phyloP scores from a whole-genome alignment of 2,329 filamentous ascomycete genomes.

The Phaeoacremonium minimum region DNA sequence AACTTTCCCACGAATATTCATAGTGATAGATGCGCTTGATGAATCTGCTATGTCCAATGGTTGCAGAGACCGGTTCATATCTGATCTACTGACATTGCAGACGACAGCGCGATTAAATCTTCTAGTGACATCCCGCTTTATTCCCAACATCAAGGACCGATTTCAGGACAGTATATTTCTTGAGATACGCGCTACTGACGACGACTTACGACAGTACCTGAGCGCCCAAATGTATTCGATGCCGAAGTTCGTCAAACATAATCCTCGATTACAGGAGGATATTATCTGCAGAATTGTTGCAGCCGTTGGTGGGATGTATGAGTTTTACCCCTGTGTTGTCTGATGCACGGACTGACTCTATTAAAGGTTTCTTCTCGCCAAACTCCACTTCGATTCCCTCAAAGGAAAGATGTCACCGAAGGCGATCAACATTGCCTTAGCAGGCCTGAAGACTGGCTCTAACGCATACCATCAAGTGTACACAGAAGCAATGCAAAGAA shows the following conservation, averaged over 20 bases:
- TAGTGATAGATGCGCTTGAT: constrained; percentile 22
- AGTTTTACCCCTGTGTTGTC: no score
- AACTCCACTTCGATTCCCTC: constrained; percentile 1
- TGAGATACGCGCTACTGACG: constrained; percentile 8
- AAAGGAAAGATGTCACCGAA: constrained; percentile 3
- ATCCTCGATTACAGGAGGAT: constrained; percentile 3
- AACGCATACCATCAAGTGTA: constrained; percentile 25
- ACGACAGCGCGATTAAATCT: constrained; percentile 3
- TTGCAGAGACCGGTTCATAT: constrained; percentile 7
- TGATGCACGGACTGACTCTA: not conserved
- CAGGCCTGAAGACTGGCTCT: constrained; percentile 10
- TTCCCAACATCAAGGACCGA: constrained; percentile 22
- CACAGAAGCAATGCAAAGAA: constrained; percentile 25
- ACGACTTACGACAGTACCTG: constrained; percentile 8
- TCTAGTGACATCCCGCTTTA: constrained; percentile 28
- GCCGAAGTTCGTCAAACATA: not conserved
- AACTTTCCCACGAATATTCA: constrained; percentile 15
- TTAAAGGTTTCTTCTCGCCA: constrained; percentile 6
- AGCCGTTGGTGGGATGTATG: constrained; percentile 10
- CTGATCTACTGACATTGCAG: constrained; percentile 12
- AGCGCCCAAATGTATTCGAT: constrained; percentile 3
- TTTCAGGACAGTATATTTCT: constrained; percentile 6
- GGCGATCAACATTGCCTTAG: not conserved
- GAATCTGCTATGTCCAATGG: constrained; percentile 10
- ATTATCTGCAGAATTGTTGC: constrained; percentile 5